Evolutionary conservation across 1,284 basidiomycete species (phyloP).

Genomic region (Sparassis latifolia): DNA sequence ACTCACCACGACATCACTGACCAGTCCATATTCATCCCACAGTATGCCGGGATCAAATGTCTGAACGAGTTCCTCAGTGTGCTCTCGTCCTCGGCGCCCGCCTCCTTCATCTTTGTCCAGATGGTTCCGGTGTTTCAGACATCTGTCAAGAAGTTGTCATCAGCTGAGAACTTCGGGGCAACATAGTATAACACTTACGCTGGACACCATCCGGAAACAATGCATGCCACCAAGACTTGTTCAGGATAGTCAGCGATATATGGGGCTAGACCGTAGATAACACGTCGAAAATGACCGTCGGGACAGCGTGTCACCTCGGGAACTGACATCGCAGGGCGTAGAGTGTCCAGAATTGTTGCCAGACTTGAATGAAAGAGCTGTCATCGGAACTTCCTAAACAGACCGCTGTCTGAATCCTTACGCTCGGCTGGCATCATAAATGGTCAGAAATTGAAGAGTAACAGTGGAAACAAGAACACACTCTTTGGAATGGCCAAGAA

Average conservation of each 20-base stretch:
- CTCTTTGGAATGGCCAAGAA: conserved; percentile 16
- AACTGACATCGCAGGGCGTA: background rate
- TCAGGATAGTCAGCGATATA: background rate
- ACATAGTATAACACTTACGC: background rate
- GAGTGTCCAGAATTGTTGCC: background rate
- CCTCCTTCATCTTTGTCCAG: background rate
- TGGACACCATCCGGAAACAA: background rate
- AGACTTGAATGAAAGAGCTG: conserved; percentile 7
- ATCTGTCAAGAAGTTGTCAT: background rate
- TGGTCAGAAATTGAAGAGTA: background rate
- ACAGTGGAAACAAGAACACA: background rate
- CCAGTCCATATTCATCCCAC: conserved; percentile 3
- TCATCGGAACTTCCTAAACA: conserved; percentile 1
- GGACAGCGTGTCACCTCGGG: background rate
- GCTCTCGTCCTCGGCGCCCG: background rate
- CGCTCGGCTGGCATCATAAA: background rate
- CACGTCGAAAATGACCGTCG: background rate
- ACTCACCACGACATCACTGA: background rate
- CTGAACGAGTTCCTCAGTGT: background rate
- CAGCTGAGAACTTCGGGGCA: background rate
- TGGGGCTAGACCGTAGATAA: background rate
- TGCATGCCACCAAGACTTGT: background rate
- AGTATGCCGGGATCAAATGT: background rate
- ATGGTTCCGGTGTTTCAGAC: background rate
- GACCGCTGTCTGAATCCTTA: background rate